Conservation (phyloP, 768 basidiomycete species). For the Panellus pusillus region DNA sequence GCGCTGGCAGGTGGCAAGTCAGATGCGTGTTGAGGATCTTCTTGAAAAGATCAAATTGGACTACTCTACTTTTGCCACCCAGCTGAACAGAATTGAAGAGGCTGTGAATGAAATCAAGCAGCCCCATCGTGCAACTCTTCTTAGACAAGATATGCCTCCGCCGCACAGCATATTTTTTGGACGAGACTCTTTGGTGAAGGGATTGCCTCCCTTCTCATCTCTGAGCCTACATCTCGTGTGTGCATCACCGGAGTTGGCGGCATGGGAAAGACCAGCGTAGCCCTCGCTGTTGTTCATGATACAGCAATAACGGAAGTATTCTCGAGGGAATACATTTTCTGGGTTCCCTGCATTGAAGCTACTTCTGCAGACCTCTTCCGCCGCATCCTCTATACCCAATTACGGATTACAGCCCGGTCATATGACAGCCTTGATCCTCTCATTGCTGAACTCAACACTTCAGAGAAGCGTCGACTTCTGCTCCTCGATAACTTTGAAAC, state of each 20-base stretch:
- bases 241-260: slow-evolving; percentile 28
- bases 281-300: slow-evolving; percentile 33
- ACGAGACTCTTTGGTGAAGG: slow-evolving; percentile 9
- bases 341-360: slow-evolving; percentile 36
- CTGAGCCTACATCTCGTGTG: background rate
- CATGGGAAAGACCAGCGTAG: slow-evolving; percentile 40
- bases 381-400: slow-evolving; percentile 21
- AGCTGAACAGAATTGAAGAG: background rate
- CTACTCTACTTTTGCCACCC: background rate
- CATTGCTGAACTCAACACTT: slow-evolving; percentile 22
- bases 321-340: slow-evolving; percentile 24
- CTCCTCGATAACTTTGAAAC: slow-evolving; percentile 43
- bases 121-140: background rate
- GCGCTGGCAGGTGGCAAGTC: background rate
- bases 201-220: background rate
- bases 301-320: slow-evolving; percentile 25
- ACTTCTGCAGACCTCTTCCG: slow-evolving; percentile 25
- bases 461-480: slow-evolving; percentile 28
- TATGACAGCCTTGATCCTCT: slow-evolving; percentile 21
- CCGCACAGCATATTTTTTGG: slow-evolving; percentile 6
- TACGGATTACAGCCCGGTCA: slow-evolving; percentile 23
- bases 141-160: slow-evolving; percentile 6
- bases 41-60: background rate
- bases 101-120: background rate
- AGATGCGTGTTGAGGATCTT: background rate